A percentile compares a stretch with the other conserved stretches of the same genome.
These are phyloP conservation scores for Hevea brasiliensis DNA, from an alignment of 345 rosid species.

Conservation along the genomic window DNA sequence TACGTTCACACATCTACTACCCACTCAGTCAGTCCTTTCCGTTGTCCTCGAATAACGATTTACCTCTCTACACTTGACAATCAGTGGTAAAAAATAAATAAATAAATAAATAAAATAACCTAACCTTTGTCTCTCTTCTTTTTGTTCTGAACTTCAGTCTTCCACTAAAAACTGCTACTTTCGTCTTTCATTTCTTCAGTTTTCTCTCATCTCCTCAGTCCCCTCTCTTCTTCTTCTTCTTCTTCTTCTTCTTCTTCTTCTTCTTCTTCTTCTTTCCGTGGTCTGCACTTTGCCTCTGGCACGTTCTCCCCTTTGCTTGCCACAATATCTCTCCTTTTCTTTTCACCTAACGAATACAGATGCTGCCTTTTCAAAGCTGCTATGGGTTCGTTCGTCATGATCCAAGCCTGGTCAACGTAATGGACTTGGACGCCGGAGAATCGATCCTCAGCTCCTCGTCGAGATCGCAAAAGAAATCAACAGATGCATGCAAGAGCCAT, in stretches of 20 bases:
- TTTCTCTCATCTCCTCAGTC: too few species aligned
- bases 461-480: slow-evolving; percentile 21
- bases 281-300: too few species aligned
- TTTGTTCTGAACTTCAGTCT: not conserved
- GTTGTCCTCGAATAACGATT: slow-evolving; percentile 5
- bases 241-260: not conserved
- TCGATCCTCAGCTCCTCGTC: slow-evolving; percentile 26
- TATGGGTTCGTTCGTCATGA: slow-evolving; percentile 5
- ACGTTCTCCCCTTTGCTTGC: not conserved
- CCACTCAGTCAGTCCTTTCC: not conserved
- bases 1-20: slow-evolving; percentile 5
- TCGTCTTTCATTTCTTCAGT: not conserved
- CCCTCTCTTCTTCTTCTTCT: slow-evolving; percentile 4
- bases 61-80: slow-evolving; percentile 15
- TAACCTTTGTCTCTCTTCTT: not conserved
- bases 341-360: not conserved
- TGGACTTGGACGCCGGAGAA: slow-evolving; percentile 21
- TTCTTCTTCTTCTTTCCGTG: too few species aligned
- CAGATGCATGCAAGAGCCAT: slow-evolving; percentile 46
- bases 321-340: not conserved
- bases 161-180: not conserved
- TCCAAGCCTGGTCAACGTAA: slow-evolving; percentile 21
- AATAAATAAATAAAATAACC: not conserved
- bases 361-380: slow-evolving; percentile 35
- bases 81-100: slow-evolving; percentile 7